A percentile compares a stretch with the other conserved stretches of the same genome.
Conservation (phyloP, 768 basidiomycete genomes). For the Russula olivacea region DNA sequence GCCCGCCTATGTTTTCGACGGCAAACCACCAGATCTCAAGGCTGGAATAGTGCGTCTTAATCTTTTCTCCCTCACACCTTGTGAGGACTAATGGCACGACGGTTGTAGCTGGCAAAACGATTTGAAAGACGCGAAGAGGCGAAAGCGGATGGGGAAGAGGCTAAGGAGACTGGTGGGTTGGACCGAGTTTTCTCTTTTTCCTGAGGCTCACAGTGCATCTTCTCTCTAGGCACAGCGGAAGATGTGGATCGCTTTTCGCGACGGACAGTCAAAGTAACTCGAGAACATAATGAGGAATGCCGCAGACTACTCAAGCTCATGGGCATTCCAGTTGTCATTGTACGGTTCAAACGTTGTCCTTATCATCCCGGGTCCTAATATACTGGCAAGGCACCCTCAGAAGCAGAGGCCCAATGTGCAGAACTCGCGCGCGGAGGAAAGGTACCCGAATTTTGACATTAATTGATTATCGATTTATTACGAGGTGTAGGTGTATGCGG, state of each 20-base stretch:
- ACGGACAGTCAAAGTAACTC: slow-evolving; percentile 90
- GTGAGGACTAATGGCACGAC: not conserved
- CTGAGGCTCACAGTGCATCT: not conserved
- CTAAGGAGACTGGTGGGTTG: slow-evolving; percentile 77
- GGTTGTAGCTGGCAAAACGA: slow-evolving; percentile 84
- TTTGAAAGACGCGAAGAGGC: slow-evolving; percentile 87
- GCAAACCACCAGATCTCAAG: slow-evolving; percentile 96
- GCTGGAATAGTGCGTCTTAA: slow-evolving; percentile 76
- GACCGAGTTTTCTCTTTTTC: not conserved
- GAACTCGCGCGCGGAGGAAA: slow-evolving; percentile 96
- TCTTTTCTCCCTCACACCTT: not conserved
- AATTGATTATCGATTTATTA: not conserved
- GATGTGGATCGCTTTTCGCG: slow-evolving; percentile 88
- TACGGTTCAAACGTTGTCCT: slow-evolving; percentile 36
- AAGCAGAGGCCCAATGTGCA: slow-evolving; percentile 98
- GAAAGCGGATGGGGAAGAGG: slow-evolving; percentile 91
- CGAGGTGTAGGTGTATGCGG: slow-evolving; percentile 79
- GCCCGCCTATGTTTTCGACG: slow-evolving; percentile 96
- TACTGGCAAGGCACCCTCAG: slow-evolving; percentile 77
- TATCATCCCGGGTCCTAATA: not conserved
- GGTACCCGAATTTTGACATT: slow-evolving; percentile 36
- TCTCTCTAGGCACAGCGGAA: slow-evolving; percentile 63
- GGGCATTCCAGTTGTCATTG: slow-evolving; percentile 95
- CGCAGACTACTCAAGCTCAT: slow-evolving; percentile 79
- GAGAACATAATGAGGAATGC: slow-evolving; percentile 95